These are phyloP conservation scores for Verticillium klebahnii DNA, from an alignment of 2,329 filamentous ascomycete species.

Conservation along the genomic window DNA sequence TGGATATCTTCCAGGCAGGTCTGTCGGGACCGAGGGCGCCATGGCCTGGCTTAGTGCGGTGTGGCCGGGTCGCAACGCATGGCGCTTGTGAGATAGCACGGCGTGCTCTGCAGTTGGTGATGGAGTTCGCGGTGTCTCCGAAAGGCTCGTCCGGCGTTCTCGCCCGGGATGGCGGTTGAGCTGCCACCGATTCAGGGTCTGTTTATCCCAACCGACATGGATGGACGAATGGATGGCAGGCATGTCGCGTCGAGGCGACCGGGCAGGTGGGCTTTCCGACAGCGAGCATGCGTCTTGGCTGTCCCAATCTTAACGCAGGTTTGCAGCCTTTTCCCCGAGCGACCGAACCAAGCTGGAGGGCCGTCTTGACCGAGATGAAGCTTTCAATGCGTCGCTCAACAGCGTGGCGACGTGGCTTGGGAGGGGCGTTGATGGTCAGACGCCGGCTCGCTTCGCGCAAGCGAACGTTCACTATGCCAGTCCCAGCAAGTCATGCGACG, in stretches of 20 bases:
- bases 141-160: not conserved
- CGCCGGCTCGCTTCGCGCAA: not conserved
- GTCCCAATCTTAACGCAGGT: not conserved
- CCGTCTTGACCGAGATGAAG: not conserved
- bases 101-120: not conserved
- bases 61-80: not conserved
- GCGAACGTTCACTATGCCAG: not conserved
- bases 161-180: not conserved
- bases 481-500: too few relatives aligned
- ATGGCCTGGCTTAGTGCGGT: not conserved
- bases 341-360: not conserved
- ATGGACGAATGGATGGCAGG: too few relatives aligned
- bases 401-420: not conserved
- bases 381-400: not conserved
- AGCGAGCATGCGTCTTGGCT: not conserved
- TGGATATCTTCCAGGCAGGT: not conserved
- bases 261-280: not conserved
- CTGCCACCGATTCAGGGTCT: not conserved
- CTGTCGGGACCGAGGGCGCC: not conserved
- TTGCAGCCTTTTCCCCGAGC: not conserved
- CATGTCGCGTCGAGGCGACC: not conserved
- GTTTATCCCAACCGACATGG: not conserved
- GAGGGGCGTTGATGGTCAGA: not conserved
- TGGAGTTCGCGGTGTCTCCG: not conserved
- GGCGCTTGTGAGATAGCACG: not conserved